Base-by-base conservation (phyloP, 2,329 filamentous ascomycete species). In the Plenodomus biglobosus region DNA sequence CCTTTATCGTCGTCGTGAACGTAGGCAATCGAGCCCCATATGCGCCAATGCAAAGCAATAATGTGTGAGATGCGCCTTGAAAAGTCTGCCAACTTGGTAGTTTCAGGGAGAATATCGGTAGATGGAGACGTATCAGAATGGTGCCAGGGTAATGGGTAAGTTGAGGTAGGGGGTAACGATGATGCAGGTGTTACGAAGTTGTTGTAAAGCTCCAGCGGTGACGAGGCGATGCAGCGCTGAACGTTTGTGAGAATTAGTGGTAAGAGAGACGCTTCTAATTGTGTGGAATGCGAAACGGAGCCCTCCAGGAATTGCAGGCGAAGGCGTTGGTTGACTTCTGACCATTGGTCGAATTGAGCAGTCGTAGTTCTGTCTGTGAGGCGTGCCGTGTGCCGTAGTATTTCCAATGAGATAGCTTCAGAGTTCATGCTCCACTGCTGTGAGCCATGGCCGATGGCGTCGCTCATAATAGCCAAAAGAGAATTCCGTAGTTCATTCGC, bases 11-110 rank as follows among this genome's bases (percentile, higher is more conserved):
- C 59, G 8, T 65, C 59, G 17, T 53, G 54, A 0, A 70, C 47
- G 66, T 96, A 96, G 11, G 87, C 84, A 44, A 95, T 76, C 2
- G 83, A 82, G 1, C 83, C 82, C 90, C 92, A 97, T 2, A 96
- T 87, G 40, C 89, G 82, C 91, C 92, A 96, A 72, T 96, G 91
- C 19, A 97, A 75, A 5, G 94, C 80, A 13, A 88, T 85, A 38
- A 96, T 83, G 65, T 96, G 92, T 5, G 90, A 86, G 42, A 96
- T 79, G 38, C 89, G 84, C 38, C 85, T 86, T 1, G 89, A 84
- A 69, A 96, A 83, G 49, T 90, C 85, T 37, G 80, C 78, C 32
- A 88, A 59, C 22, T 72, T 65, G 30, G 57, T 73, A 8, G 52
- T 46, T 19, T 64, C 52, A 1, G 52, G 50, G 2, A 53, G 55